Conservation (phyloP, 192 early-diverging fungal genomes). For the Polychytrium aggregatum region DNA sequence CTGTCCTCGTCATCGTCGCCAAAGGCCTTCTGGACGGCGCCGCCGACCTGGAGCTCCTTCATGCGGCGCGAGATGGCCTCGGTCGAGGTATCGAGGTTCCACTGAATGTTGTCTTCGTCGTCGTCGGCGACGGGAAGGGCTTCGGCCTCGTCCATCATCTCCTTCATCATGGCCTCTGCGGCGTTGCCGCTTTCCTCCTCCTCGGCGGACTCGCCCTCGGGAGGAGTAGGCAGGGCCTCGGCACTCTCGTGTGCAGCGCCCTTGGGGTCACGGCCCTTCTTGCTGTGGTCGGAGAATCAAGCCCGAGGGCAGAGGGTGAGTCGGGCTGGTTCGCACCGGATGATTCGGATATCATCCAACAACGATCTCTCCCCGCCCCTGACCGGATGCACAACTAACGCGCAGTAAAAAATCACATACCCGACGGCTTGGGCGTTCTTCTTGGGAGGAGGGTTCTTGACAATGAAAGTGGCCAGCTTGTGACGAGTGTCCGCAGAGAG, state of each 20-base stretch:
- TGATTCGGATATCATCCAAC: no score
- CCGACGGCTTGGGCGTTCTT: conserved; percentile 13
- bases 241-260: conserved; percentile 34
- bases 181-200: no score
- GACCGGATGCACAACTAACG: neutral
- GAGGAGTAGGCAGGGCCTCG: conserved; percentile 21
- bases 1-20: conserved; percentile 52
- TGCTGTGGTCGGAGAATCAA: no score
- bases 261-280: conserved; percentile 38
- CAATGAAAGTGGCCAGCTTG: conserved; percentile 76
- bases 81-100: conserved; percentile 59
- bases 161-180: no score
- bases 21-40: conserved; percentile 29
- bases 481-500: conserved; percentile 78
- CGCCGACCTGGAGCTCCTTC: conserved; percentile 48
- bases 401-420: neutral
- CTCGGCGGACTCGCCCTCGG: conserved; percentile 27
- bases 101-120: conserved; percentile 69
- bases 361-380: no score
- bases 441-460: conserved; percentile 78
- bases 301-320: no score
- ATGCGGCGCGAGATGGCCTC: conserved; percentile 68
- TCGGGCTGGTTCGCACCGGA: no score
- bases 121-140: conserved; percentile 45
- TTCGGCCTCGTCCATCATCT: conserved; percentile 59